A percentile compares a stretch with the other conserved stretches of the same genome.
Conservation (phyloP, 257 asterid species). For the Mitragyna speciosa region DNA sequence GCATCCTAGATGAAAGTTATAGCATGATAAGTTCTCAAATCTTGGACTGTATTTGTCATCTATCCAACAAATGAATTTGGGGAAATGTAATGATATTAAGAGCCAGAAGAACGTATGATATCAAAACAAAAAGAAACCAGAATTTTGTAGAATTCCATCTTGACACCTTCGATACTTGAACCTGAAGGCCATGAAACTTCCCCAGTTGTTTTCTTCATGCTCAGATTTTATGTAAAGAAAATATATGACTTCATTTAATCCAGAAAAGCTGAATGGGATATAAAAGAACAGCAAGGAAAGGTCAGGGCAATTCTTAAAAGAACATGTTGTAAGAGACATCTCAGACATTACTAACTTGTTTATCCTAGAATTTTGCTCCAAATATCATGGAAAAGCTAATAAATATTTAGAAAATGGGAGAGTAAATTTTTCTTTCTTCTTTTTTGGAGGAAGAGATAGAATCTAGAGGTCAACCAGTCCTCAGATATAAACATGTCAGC, state of each 20-base stretch:
- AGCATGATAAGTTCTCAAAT: not conserved
- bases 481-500: not conserved
- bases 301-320: not conserved
- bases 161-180: not conserved
- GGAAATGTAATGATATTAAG: not conserved
- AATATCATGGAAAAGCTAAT: not conserved
- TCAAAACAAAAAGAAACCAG: not conserved
- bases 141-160: not conserved
- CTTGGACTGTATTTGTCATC: not conserved
- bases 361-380: not conserved
- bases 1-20: slow-evolving; percentile 36
- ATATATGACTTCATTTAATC: not conserved
- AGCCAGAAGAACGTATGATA: not conserved
- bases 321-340: not conserved
- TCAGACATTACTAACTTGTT: not conserved
- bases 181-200: not conserved
- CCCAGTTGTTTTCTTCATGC: not conserved
- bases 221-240: not conserved
- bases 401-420: not conserved
- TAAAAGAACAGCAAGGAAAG: not conserved
- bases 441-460: not conserved
- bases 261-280: not conserved
- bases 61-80: not conserved
- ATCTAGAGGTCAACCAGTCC: not conserved
- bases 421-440: not conserved